phyloP scores from a whole-genome alignment of 176 grass and related monocot genomes.

The Phoenix dactylifera region DNA sequence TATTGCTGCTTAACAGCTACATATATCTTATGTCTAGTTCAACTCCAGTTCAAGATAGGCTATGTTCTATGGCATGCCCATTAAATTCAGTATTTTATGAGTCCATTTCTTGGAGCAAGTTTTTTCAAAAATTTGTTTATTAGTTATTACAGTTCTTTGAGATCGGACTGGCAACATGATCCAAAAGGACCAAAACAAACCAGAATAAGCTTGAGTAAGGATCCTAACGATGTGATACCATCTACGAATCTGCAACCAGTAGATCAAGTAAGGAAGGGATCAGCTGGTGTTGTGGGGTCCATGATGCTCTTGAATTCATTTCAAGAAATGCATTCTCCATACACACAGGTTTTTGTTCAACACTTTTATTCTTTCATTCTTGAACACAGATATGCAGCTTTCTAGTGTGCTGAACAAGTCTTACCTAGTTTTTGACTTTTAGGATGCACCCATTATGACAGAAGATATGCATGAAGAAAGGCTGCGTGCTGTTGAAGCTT shows the following conservation, averaged over 20 bases:
- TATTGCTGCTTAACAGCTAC: too few relatives aligned
- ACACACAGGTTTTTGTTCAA: constrained; percentile 67
- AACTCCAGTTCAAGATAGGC: too few relatives aligned
- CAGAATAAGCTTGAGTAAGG: constrained; percentile 6
- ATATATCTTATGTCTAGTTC: too few relatives aligned
- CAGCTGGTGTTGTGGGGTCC: constrained; percentile 60
- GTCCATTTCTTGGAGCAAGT: too few relatives aligned
- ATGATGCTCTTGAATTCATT: constrained; percentile 82
- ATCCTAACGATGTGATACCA: constrained; percentile 23
- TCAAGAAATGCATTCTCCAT: constrained; percentile 90
- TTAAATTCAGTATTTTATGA: too few relatives aligned
- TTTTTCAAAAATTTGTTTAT: too few relatives aligned
- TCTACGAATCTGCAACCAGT: constrained; percentile 4
- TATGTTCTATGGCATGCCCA: too few relatives aligned
- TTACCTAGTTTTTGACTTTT: constrained; percentile 41
- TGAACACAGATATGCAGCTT: constrained; percentile 14
- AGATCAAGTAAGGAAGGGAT: constrained; percentile 38
- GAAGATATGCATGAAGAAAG: constrained; percentile 99
- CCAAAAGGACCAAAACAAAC: constrained; percentile 1
- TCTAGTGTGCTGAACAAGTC: constrained; percentile 5
- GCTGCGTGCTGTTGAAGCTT: constrained; percentile 74
- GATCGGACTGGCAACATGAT: constrained; percentile 1
- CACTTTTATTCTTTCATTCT: constrained; percentile 15
- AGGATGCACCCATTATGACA: constrained; percentile 93
- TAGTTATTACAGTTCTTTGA: constrained; percentile 19